Evolutionary conservation across 164 flowering plant species (phyloP).

Genomic region (Stephania cephalantha): DNA sequence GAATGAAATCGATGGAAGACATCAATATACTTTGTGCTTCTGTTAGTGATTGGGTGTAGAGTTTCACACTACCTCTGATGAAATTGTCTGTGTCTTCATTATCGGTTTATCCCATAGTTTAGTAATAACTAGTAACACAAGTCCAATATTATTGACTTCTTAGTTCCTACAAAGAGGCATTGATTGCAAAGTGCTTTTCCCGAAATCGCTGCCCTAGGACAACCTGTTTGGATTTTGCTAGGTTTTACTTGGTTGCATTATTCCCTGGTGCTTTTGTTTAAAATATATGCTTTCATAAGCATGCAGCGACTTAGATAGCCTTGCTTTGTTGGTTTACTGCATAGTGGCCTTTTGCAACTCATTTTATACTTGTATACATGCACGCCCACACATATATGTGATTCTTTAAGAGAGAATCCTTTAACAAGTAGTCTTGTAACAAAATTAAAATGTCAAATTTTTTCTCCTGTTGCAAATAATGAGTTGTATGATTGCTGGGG

Average conservation of each 20-base stretch:
- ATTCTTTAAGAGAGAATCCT: too few relatives aligned
- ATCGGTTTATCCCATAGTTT: neutral
- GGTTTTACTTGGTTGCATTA: neutral
- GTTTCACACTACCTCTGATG: neutral
- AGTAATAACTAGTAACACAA: neutral
- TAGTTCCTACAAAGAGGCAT: neutral
- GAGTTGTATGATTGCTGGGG: neutral
- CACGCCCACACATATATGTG: too few relatives aligned
- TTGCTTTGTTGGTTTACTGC: neutral
- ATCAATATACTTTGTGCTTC: too few relatives aligned
- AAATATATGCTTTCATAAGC: neutral
- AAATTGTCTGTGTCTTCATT: neutral
- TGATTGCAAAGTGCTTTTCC: neutral
- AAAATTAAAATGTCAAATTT: too few relatives aligned
- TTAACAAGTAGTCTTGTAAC: too few relatives aligned
- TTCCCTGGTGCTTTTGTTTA: constrained; percentile 1
- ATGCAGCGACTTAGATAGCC: neutral
- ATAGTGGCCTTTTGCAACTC: too few relatives aligned
- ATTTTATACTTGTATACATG: too few relatives aligned
- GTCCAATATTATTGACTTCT: neutral
- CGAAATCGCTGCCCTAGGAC: neutral
- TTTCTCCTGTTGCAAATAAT: too few relatives aligned
- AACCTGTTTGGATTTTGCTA: neutral
- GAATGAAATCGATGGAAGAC: too few relatives aligned
- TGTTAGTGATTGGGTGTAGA: too few relatives aligned